Percentiles rank a stretch among this genome's conserved stretches.
Evolutionary conservation across 495 filamentous ascomycete genomes (phyloP).

Genomic region (Xylaria curta): DNA sequence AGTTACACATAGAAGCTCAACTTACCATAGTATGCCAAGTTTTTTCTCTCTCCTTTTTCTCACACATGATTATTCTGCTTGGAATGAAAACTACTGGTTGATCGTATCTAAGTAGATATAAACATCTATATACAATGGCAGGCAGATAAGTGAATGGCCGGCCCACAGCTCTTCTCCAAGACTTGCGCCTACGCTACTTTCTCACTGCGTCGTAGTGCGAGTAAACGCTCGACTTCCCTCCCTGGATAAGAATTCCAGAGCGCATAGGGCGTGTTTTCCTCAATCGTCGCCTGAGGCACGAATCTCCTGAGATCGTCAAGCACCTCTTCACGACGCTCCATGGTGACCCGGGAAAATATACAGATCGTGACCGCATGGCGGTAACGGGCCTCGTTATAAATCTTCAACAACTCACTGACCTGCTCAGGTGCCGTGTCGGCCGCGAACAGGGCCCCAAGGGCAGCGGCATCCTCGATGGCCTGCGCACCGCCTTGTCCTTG

Average conservation of each 20-base stretch:
- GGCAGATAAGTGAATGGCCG: background rate
- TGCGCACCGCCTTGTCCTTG: constrained; percentile 58
- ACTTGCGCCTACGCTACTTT: background rate
- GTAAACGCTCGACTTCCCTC: constrained; percentile 7
- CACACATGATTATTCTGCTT: background rate
- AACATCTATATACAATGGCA: background rate
- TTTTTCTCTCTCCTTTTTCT: background rate
- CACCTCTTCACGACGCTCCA: background rate
- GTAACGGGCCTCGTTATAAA: constrained; percentile 58
- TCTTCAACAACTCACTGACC: constrained; percentile 49
- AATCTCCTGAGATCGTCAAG: background rate
- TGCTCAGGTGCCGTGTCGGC: constrained; percentile 36
- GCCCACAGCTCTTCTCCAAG: background rate
- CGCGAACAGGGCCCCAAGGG: constrained; percentile 44
- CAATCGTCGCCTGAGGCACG: background rate
- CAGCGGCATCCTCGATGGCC: constrained; percentile 54
- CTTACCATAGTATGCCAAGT: background rate
- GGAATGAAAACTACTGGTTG: background rate
- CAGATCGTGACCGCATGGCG: background rate
- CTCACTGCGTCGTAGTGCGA: background rate
- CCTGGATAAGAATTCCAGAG: constrained; percentile 7
- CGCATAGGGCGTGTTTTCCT: background rate
- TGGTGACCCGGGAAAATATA: background rate
- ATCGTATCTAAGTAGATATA: background rate
- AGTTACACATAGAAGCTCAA: background rate